Evolutionary conservation across 495 filamentous ascomycete genomes (phyloP).

Genomic region (Penicillium odoratum): DNA sequence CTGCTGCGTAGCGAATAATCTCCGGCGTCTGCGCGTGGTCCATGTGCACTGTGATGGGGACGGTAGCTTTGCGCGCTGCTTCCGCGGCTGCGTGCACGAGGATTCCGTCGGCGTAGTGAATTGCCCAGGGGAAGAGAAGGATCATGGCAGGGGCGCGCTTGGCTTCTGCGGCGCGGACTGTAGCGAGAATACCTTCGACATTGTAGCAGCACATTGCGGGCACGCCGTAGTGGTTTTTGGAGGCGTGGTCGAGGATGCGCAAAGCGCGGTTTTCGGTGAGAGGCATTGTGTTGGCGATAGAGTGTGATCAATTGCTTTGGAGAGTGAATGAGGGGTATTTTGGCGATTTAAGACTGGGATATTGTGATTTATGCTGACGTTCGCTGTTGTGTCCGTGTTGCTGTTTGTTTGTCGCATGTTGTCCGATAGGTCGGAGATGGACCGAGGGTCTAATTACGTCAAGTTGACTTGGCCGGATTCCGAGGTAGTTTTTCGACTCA

Average conservation of each 20-base stretch:
- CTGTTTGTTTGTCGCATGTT: slow-evolving; percentile 10
- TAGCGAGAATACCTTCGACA: slow-evolving; percentile 78
- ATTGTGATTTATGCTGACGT: slow-evolving; percentile 1
- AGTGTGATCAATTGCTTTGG: not conserved
- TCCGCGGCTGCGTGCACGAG: slow-evolving; percentile 65
- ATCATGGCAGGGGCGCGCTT: slow-evolving; percentile 76
- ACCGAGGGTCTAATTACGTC: slow-evolving; percentile 10
- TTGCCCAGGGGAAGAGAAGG: slow-evolving; percentile 84
- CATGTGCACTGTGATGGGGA: slow-evolving; percentile 73
- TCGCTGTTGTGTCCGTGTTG: slow-evolving; percentile 9
- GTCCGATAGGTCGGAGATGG: slow-evolving; percentile 20
- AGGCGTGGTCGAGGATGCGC: slow-evolving; percentile 66
- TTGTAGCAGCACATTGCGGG: slow-evolving; percentile 85
- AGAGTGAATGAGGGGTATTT: slow-evolving; percentile 1
- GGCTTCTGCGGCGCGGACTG: slow-evolving; percentile 73
- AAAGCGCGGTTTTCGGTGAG: slow-evolving; percentile 65
- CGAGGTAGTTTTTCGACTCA: not conserved
- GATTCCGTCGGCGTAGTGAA: slow-evolving; percentile 65
- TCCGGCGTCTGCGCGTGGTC: slow-evolving; percentile 77
- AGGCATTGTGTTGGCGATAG: slow-evolving; percentile 36
- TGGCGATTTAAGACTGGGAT: not conserved
- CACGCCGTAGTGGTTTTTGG: slow-evolving; percentile 38
- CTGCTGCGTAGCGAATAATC: slow-evolving; percentile 65
- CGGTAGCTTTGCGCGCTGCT: slow-evolving; percentile 61
- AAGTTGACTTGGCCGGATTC: not conserved